These are phyloP conservation scores for Adansonia grandidieri DNA, from an alignment of 441 rosid species.

Conservation along the genomic window DNA sequence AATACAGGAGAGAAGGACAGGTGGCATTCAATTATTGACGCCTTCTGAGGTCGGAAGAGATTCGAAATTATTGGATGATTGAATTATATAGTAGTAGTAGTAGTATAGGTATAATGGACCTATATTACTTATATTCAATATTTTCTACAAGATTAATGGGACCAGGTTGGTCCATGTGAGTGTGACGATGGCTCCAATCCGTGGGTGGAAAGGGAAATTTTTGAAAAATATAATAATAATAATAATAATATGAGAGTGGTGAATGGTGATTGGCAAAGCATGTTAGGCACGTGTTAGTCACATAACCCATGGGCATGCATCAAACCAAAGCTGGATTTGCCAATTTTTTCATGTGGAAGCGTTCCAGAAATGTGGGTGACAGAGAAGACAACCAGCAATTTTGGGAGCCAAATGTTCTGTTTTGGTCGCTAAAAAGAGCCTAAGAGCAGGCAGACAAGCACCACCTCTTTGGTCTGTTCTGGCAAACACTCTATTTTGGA, in stretches of 20 bases:
- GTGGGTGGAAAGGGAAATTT: slow-evolving; percentile 16
- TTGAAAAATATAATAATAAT: too few species aligned
- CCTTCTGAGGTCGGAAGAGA: slow-evolving; percentile 33
- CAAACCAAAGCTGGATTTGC: slow-evolving; percentile 7
- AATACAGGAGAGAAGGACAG: slow-evolving; percentile 21
- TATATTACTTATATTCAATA: background rate
- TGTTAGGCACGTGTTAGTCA: slow-evolving; percentile 38
- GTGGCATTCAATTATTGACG: slow-evolving; percentile 45
- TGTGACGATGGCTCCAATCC: slow-evolving; percentile 26
- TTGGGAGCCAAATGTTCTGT: slow-evolving; percentile 8
- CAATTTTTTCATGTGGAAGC: slow-evolving; percentile 18
- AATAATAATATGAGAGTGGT: background rate
- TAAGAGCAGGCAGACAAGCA: slow-evolving; percentile 1
- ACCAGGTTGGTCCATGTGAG: slow-evolving; percentile 46
- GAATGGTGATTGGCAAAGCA: slow-evolving; percentile 13
- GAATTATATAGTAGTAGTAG: slow-evolving; percentile 6
- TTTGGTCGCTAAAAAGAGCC: background rate
- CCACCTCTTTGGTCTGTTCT: background rate
- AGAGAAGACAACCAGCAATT: slow-evolving; percentile 19
- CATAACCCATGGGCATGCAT: slow-evolving; percentile 24
- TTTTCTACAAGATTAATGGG: slow-evolving; percentile 5
- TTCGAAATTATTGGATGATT: slow-evolving; percentile 33
- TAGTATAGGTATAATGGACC: background rate
- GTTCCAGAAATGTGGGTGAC: slow-evolving; percentile 10
- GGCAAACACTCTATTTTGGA: background rate